Base-by-base conservation (phyloP, 2,329 filamentous ascomycete species). In the Fusarium piperis region DNA sequence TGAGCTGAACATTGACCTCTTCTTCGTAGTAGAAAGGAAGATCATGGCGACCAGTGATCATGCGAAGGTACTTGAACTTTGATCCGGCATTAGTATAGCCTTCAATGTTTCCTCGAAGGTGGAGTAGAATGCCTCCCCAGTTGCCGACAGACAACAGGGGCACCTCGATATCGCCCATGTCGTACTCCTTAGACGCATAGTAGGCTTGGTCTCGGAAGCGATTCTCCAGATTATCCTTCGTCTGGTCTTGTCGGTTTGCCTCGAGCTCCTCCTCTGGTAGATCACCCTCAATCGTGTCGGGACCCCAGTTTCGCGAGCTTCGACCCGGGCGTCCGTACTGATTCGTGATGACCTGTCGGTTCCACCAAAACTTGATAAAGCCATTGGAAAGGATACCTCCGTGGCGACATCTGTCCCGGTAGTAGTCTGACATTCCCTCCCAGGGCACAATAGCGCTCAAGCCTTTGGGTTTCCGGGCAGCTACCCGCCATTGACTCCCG, bases 21-120 rank as follows among this genome's bases (percentile, higher is more conserved):
- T 93, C 89, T 1, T 86, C 79, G 76, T 93, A 92, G 80, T 93
- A 94, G 77, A 93, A 93, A 0, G 91, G 91, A 2, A 93, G 82
- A 73, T 93, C 91, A 68, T 94, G 91, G 0, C 92, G 85, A 2
- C 92, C 91, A 0, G 88, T 90, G 75, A 93, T 91, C 77, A 93
- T 89, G 8, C 91, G 87, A 0, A 93, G 83, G 71, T 91, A 94
- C 78, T 93, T 93, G 67, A 90, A 82, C 64, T 89, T 83, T 0
- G 91, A 93, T 1, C 90, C 89, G 0, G 91, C 91, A 53, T 89
- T 84, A 2, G 82, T 81, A 63, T 87, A 93, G 0, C 91, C 91
- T 73, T 91, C 85, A 9, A 93, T 84, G 70, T 93, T 93, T 3
- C 91, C 91, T 9, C 91, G 85, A 6, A 93, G 83, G 72, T 93